These are phyloP conservation scores for Bromus sterilis DNA, from an alignment of 176 grass and related monocot species.

Conservation along the genomic window DNA sequence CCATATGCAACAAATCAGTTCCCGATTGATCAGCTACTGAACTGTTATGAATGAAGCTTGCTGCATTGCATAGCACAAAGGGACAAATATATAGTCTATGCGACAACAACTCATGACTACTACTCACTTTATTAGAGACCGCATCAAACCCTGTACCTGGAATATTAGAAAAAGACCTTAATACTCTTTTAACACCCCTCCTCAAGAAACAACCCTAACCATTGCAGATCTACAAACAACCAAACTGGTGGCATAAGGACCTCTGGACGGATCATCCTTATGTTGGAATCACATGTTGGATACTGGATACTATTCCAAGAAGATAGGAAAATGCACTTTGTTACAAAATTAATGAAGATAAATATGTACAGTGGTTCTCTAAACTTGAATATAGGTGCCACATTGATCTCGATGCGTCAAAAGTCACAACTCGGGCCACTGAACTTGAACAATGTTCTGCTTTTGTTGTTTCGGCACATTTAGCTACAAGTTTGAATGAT, in stretches of 20 bases:
- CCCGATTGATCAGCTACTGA: not conserved
- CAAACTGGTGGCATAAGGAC: not conserved
- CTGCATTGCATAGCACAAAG: not conserved
- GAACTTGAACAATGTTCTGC: not conserved
- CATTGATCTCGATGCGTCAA: not conserved
- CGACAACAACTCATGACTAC: not conserved
- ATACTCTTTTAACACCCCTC: not conserved
- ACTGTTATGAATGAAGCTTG: not conserved
- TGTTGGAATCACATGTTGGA: not conserved
- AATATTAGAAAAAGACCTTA: not conserved
- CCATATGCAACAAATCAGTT: not conserved
- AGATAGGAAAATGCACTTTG: not conserved
- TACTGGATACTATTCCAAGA: not conserved
- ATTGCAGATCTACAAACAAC: not conserved
- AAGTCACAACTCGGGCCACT: not conserved
- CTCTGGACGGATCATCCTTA: not conserved
- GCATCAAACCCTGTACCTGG: no score
- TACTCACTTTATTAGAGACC: no score
- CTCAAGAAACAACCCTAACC: not conserved
- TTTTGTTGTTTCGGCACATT: not conserved
- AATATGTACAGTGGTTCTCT: not conserved
- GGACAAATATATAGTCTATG: not conserved
- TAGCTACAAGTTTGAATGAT: not conserved
- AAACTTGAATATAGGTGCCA: not conserved
- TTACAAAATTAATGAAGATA: not conserved